Base-by-base conservation (phyloP, 495 filamentous ascomycete species). In the Aspergillus heteromorphus region DNA sequence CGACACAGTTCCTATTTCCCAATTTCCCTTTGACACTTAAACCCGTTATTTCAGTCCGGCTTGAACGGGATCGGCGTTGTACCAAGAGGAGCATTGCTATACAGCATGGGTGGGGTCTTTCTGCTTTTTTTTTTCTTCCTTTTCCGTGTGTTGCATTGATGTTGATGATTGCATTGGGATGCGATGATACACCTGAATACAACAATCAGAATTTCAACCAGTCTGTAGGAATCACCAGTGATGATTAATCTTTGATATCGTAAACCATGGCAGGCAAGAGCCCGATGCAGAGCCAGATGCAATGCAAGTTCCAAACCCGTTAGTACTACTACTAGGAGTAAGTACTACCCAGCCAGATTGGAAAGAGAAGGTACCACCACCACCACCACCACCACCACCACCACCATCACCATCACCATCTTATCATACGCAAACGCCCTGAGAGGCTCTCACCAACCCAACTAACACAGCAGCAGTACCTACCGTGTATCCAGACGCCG, bases 21-120 rank as follows among this genome's bases (percentile, higher is more conserved):
- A n/a, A n/a, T 31, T 51, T 20, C 48, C 13, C 29, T 51, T 48
- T 48, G 19, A 31, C 29, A n/a, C n/a, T n/a, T 45, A 19, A 10
- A 29, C 51, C 16, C 18, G 18, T 54, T 51, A 38, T 52, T 57
- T 41, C 21, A 29, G 30, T 57, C 49, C 31, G 17, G 11, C 40
- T 36, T 48, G 51, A 23, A 48, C 49, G 23, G 55, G 47, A 53
- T 51, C 38, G 59, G 60, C 60, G 60, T 62, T 62, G 50, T 54
- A 52, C 25, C 54, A 51, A 52, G 52, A 57, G 59, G 55, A 55
- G 59, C 59, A 61, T 61, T 53, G 49, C 43, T 53, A 53, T 31
- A 51, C 30, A 53, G 53, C 57, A 60, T 60, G 43, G 57, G 43
- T 45, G 43, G 57, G 49, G 45, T 53, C 49, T 55, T 38, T 49